phyloP scores from a whole-genome alignment of 2,329 filamentous ascomycete species.

The Neoascochyta sp. region DNA sequence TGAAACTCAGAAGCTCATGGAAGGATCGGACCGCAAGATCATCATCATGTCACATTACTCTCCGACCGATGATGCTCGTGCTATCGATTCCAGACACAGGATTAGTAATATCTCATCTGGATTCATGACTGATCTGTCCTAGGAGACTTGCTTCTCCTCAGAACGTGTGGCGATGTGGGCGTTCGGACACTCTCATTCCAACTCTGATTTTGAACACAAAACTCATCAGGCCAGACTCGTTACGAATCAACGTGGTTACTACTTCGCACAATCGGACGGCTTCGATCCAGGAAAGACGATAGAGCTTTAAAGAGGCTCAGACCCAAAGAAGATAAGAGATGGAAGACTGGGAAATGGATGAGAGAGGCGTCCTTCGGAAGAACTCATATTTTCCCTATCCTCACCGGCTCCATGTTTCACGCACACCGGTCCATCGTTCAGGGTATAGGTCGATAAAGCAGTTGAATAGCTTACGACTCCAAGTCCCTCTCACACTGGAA shows the following conservation, averaged over 20 bases:
- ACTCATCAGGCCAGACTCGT: slow-evolving; percentile 26
- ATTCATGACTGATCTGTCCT: slow-evolving; percentile 43
- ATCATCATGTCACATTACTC: slow-evolving; percentile 46
- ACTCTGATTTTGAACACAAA: slow-evolving; percentile 35
- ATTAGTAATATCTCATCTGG: slow-evolving; percentile 20
- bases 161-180: slow-evolving; percentile 43
- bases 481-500: slow-evolving; percentile 5
- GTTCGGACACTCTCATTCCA: slow-evolving; percentile 51
- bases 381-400: not conserved
- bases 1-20: slow-evolving; percentile 24
- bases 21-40: slow-evolving; percentile 20
- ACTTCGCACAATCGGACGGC: slow-evolving; percentile 8
- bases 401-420: not conserved
- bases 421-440: not conserved
- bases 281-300: slow-evolving; percentile 1
- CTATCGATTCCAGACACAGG: slow-evolving; percentile 37
- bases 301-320: not conserved
- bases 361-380: not conserved
- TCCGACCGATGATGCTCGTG: slow-evolving; percentile 35
- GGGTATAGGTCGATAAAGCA: not conserved
- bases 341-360: not conserved
- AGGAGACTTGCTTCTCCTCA: slow-evolving; percentile 36
- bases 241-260: slow-evolving; percentile 45
- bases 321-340: not conserved
- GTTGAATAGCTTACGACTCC: slow-evolving; percentile 1